Conservation (phyloP, 495 filamentous ascomycete species). For the Acidomyces sp. region DNA sequence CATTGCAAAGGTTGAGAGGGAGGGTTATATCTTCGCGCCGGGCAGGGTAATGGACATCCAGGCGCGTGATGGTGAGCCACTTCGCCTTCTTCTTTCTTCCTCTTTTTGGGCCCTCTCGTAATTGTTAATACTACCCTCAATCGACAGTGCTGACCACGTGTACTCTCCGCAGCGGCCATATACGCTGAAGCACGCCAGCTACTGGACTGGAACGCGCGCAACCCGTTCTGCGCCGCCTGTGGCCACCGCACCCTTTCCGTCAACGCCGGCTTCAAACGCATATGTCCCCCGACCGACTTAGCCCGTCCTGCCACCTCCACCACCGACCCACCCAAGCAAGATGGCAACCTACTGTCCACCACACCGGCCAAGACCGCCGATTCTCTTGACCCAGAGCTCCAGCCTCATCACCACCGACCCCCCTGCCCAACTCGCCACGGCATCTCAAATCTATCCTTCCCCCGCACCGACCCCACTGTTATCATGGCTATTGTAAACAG, state of each 20-base stretch:
- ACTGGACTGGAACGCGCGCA: conserved; percentile 87
- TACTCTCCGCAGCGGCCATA: conserved; percentile 55
- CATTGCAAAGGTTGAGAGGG: conserved; percentile 41
- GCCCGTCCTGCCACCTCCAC: conserved; percentile 29
- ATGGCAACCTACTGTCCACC: conserved; percentile 26
- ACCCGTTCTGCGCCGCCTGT: conserved; percentile 82
- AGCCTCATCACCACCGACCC: conserved; percentile 35
- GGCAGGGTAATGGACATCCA: conserved; percentile 43
- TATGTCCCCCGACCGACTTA: conserved; percentile 68
- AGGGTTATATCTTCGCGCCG: conserved; percentile 47
- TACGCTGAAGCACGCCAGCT: conserved; percentile 85
- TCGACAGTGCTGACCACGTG: no score
- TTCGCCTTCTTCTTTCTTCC: no score
- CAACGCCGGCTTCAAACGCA: conserved; percentile 81
- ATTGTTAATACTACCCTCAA: no score
- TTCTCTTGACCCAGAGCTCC: neutral
- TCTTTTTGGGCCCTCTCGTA: no score
- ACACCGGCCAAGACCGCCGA: conserved; percentile 13
- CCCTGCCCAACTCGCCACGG: conserved; percentile 65
- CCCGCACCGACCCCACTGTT: conserved; percentile 87
- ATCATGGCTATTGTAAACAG: conserved; percentile 81
- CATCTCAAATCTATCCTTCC: conserved; percentile 75
- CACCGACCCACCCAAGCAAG: no score
- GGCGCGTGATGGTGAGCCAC: conserved; percentile 44
- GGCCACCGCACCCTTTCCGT: conserved; percentile 72